These are phyloP conservation scores for Cylindrodendrum hubeiense DNA, from an alignment of 2,329 filamentous ascomycete species.

Conservation along the genomic window DNA sequence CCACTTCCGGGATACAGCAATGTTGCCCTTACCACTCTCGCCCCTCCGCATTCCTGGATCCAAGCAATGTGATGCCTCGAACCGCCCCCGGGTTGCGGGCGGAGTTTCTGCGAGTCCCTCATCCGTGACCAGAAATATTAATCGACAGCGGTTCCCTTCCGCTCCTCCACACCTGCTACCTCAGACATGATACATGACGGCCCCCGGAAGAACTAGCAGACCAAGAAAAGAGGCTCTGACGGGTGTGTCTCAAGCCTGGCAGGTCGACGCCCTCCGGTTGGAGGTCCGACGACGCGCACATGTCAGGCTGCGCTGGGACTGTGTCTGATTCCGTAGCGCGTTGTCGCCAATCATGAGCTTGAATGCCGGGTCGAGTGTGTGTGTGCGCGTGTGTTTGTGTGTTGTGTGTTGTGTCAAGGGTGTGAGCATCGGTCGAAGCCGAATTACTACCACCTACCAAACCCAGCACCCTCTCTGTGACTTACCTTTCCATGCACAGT, in stretches of 20 bases:
- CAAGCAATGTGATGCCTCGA: not conserved
- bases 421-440: slow-evolving; percentile 15
- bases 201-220: too few relatives aligned
- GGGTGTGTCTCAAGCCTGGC: slow-evolving; percentile 13
- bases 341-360: slow-evolving; percentile 12
- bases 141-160: not conserved
- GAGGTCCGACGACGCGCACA: slow-evolving; percentile 22
- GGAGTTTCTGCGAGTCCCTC: not conserved
- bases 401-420: not conserved
- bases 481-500: not conserved
- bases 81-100: not conserved
- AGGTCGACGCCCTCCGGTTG: slow-evolving; percentile 15
- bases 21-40: not conserved
- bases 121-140: not conserved
- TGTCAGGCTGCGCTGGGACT: slow-evolving; percentile 19
- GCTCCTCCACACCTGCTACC: not conserved
- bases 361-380: not conserved
- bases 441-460: slow-evolving; percentile 1
- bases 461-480: not conserved
- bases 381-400: not conserved
- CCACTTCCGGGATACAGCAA: slow-evolving; percentile 7
- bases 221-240: slow-evolving; percentile 13
- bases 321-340: slow-evolving; percentile 4
- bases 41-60: not conserved
- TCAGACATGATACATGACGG: not conserved